Conservation (phyloP, 352 stramenopile species). For the Plasmopara muralis region DNA sequence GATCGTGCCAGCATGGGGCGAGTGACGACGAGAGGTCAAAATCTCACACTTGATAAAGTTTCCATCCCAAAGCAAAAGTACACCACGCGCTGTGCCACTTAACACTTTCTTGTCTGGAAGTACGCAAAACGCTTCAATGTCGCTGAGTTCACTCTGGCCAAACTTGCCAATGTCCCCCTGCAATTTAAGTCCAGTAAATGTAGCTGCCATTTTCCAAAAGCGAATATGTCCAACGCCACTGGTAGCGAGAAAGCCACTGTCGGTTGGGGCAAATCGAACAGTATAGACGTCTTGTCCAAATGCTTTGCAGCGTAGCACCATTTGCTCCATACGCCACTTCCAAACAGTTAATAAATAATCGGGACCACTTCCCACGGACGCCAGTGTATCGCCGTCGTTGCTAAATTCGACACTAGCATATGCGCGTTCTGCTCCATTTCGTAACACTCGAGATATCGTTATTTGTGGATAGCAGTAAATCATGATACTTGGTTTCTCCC, state of each 20-base stretch:
- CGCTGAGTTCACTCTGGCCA: slow-evolving; percentile 90
- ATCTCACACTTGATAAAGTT: slow-evolving; percentile 95
- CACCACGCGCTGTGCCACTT: slow-evolving; percentile 79
- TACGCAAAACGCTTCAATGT: slow-evolving; percentile 91
- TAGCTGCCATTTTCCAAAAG: slow-evolving; percentile 95
- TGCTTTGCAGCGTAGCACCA: slow-evolving; percentile 88
- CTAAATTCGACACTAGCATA: slow-evolving; percentile 79
- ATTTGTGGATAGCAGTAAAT: slow-evolving; percentile 82
- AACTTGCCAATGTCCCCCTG: slow-evolving; percentile 96
- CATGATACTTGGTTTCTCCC: slow-evolving; percentile 77
- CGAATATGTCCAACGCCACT: slow-evolving; percentile 91
- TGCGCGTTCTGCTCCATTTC: slow-evolving; percentile 72
- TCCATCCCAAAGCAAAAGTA: slow-evolving; percentile 91
- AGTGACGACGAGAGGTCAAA: slow-evolving; percentile 49
- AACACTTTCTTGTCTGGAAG: slow-evolving; percentile 93
- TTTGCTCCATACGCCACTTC: slow-evolving; percentile 88
- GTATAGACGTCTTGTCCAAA: slow-evolving; percentile 93
- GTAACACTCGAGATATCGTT: slow-evolving; percentile 64
- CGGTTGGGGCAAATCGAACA: slow-evolving; percentile 82
- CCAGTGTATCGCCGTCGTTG: slow-evolving; percentile 79
- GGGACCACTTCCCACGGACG: slow-evolving; percentile 78
- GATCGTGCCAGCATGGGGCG: slow-evolving; percentile 66
- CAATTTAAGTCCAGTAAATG: slow-evolving; percentile 94
- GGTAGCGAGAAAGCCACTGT: slow-evolving; percentile 88
- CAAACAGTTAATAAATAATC: slow-evolving; percentile 92